phyloP scores from a whole-genome alignment of 2,329 filamentous ascomycete species.

The Grosmannia serpens region DNA sequence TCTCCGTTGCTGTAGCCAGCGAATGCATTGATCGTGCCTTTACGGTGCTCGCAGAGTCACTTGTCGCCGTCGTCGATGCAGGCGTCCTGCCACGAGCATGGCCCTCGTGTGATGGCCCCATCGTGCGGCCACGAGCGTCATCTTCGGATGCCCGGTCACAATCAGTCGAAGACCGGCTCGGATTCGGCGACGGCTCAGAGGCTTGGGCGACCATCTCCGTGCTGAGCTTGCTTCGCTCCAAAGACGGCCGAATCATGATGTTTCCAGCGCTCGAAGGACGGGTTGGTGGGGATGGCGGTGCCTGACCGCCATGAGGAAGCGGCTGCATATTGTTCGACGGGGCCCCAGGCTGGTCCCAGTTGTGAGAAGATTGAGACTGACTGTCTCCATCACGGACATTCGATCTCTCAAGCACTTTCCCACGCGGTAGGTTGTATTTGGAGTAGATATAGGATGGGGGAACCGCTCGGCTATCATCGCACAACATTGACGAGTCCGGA shows the following conservation, averaged over 20 bases:
- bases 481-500: slow-evolving; percentile 30
- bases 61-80: slow-evolving; percentile 33
- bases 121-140: slow-evolving; percentile 32
- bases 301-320: slow-evolving; percentile 28
- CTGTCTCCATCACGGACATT: slow-evolving; percentile 48
- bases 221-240: slow-evolving; percentile 39
- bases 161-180: slow-evolving; percentile 33
- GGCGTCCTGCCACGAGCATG: slow-evolving; percentile 28
- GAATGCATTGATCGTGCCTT: slow-evolving; percentile 32
- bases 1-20: slow-evolving; percentile 50
- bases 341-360: slow-evolving; percentile 47
- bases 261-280: slow-evolving; percentile 46
- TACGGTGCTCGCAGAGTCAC: slow-evolving; percentile 43
- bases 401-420: slow-evolving; percentile 59
- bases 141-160: slow-evolving; percentile 36
- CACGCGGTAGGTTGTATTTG: slow-evolving; percentile 72
- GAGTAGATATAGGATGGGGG: slow-evolving; percentile 74
- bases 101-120: slow-evolving; percentile 26
- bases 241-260: slow-evolving; percentile 31
- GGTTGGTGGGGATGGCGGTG: slow-evolving; percentile 51
- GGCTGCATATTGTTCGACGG: slow-evolving; percentile 31
- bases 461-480: slow-evolving; percentile 32
- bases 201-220: slow-evolving; percentile 31
- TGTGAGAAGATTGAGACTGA: slow-evolving; percentile 40
- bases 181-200: slow-evolving; percentile 31